These are phyloP conservation scores for Phenoliferia sp. DNA, from an alignment of 1,284 basidiomycete genomes.

Conservation along the genomic window DNA sequence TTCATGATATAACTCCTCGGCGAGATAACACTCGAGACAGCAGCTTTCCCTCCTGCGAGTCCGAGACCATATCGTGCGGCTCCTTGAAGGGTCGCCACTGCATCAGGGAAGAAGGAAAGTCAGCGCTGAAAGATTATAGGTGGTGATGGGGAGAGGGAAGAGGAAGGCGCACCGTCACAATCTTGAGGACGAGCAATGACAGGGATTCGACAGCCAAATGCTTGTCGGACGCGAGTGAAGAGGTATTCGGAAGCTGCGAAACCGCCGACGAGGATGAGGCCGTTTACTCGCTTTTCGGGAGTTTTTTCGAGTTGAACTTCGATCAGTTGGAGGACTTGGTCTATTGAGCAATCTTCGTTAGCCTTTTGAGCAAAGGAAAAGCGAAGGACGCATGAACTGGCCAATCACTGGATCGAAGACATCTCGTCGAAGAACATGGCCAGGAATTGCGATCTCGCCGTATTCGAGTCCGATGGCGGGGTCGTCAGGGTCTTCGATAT, in stretches of 20 bases:
- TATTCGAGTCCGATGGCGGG: conserved; percentile 66
- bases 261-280: conserved; percentile 73
- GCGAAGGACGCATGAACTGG: background rate
- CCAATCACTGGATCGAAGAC: conserved; percentile 72
- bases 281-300: conserved; percentile 67
- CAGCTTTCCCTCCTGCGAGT: conserved; percentile 47
- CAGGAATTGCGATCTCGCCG: conserved; percentile 72
- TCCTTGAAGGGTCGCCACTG: conserved; percentile 71
- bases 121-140: conserved; percentile 63
- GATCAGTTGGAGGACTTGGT: conserved; percentile 65
- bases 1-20: conserved; percentile 54
- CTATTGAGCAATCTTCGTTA: conserved; percentile 66
- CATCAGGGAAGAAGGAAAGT: too few species aligned
- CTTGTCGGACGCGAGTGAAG: conserved; percentile 64
- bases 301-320: conserved; percentile 61
- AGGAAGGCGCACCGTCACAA: too few species aligned
- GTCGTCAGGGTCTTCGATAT: conserved; percentile 51
- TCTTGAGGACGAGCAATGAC: conserved; percentile 72
- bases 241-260: conserved; percentile 77
- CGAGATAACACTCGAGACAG: conserved; percentile 70
- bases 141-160: conserved; percentile 66
- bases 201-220: conserved; percentile 58
- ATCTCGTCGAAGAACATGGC: conserved; percentile 63
- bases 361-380: background rate
- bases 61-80: conserved; percentile 76